Conservation (phyloP, 2,329 filamentous ascomycete species). For the Cytospora leucostoma region DNA sequence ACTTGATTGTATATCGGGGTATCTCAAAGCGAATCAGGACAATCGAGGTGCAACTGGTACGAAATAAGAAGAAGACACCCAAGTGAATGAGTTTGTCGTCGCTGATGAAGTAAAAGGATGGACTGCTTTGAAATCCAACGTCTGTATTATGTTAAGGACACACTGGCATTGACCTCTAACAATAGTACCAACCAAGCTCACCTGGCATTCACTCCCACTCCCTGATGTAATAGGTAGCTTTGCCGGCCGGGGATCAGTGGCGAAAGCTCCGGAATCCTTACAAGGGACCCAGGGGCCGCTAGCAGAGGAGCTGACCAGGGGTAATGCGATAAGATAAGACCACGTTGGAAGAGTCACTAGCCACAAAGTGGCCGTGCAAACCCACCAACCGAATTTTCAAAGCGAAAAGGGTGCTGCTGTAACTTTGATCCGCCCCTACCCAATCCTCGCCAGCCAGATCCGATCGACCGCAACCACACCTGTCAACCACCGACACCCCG, state of each 20-base stretch:
- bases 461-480: slow-evolving; percentile 27
- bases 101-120: slow-evolving; percentile 5
- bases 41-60: slow-evolving; percentile 2
- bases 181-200: not conserved
- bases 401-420: slow-evolving; percentile 28
- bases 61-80: slow-evolving; percentile 14
- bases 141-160: slow-evolving; percentile 21
- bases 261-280: slow-evolving; percentile 1
- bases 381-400: slow-evolving; percentile 30
- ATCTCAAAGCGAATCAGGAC: slow-evolving; percentile 6
- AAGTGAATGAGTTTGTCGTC: slow-evolving; percentile 12
- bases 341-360: not conserved
- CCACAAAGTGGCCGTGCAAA: slow-evolving; percentile 21
- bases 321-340: slow-evolving; percentile 20
- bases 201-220: slow-evolving; percentile 1
- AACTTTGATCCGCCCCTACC: slow-evolving; percentile 26
- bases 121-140: slow-evolving; percentile 40
- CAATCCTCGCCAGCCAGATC: slow-evolving; percentile 24
- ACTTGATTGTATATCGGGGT: slow-evolving; percentile 9
- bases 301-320: too few species aligned
- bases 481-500: slow-evolving; percentile 26
- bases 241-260: slow-evolving; percentile 8
- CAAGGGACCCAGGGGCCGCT: not conserved
- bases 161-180: slow-evolving; percentile 20
- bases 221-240: slow-evolving; percentile 12